These are phyloP conservation scores for Cladosporium halotolerans DNA, from an alignment of 2,329 filamentous ascomycete species.

Conservation along the genomic window DNA sequence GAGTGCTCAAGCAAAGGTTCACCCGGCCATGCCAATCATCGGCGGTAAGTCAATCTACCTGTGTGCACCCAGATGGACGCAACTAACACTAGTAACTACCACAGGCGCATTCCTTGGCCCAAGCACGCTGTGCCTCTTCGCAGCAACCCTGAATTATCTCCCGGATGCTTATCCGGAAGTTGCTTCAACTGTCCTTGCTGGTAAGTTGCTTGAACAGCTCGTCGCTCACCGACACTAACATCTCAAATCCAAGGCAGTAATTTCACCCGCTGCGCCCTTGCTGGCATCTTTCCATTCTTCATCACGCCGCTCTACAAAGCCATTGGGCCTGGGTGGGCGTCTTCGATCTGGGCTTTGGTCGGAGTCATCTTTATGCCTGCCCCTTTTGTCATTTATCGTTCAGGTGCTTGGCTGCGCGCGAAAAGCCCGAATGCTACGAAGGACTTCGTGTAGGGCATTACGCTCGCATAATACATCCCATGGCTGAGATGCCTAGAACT, in stretches of 20 bases:
- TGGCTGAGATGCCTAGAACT: too few relatives aligned
- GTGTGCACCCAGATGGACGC: background rate
- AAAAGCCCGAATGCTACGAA: background rate
- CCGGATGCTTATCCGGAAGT: slow-evolving; percentile 33
- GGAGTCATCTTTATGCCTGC: background rate
- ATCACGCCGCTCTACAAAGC: background rate
- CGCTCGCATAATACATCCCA: too few relatives aligned
- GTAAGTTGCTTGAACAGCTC: background rate
- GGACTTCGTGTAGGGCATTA: background rate
- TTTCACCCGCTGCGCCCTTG: slow-evolving; percentile 33
- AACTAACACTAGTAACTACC: too few relatives aligned
- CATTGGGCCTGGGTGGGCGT: background rate
- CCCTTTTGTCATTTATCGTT: background rate
- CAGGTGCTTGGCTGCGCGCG: background rate
- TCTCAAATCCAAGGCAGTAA: slow-evolving; percentile 28
- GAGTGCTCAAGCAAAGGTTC: slow-evolving; percentile 45
- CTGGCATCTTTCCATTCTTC: slow-evolving; percentile 19
- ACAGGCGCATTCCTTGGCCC: background rate
- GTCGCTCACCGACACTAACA: background rate
- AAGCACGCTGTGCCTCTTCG: slow-evolving; percentile 29
- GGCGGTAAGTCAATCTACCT: slow-evolving; percentile 34
- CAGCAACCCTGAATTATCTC: slow-evolving; percentile 39
- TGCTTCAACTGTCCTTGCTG: slow-evolving; percentile 33
- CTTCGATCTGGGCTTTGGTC: background rate
- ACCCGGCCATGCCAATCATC: slow-evolving; percentile 57